Conservation (phyloP, 2,329 filamentous ascomycete genomes). For the Pseudogymnoascus sp. region DNA sequence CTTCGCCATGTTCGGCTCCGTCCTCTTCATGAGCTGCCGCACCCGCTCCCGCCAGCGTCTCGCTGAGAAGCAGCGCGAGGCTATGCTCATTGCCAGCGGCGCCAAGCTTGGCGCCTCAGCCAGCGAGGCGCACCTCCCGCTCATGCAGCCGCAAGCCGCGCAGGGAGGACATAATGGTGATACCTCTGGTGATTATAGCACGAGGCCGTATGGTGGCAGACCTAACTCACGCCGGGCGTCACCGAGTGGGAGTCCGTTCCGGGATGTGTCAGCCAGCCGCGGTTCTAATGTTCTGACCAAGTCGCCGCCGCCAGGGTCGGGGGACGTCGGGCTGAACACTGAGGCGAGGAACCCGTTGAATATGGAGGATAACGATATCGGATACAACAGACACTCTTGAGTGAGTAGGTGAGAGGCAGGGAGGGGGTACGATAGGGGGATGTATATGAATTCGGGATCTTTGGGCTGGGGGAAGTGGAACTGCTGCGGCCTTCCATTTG, state of each 20-base stretch:
- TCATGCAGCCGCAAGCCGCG: not conserved
- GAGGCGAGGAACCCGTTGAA: constrained; percentile 4
- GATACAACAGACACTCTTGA: not conserved
- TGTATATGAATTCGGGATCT: not conserved
- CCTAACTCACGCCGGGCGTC: not conserved
- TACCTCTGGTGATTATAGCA: not conserved
- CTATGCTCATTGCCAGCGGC: not conserved
- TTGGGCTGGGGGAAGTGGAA: not conserved
- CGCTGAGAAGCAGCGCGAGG: not conserved
- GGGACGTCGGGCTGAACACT: not conserved
- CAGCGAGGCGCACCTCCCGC: not conserved
- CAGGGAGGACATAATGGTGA: not conserved
- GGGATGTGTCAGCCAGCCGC: not conserved
- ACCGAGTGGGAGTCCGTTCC: not conserved
- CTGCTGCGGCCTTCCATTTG: not conserved
- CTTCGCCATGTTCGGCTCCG: constrained; percentile 6
- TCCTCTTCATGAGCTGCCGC: constrained; percentile 2
- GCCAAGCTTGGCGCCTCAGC: not conserved
- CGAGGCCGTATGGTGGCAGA: not conserved
- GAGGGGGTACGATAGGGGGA: not conserved
- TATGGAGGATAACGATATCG: constrained; percentile 3
- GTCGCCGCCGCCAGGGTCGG: not conserved
- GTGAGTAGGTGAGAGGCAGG: not conserved
- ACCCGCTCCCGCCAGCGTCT: not conserved
- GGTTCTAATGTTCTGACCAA: not conserved